phyloP scores from a whole-genome alignment of 1,139 yeast species.

The Saccharomyces pastorianus region DNA sequence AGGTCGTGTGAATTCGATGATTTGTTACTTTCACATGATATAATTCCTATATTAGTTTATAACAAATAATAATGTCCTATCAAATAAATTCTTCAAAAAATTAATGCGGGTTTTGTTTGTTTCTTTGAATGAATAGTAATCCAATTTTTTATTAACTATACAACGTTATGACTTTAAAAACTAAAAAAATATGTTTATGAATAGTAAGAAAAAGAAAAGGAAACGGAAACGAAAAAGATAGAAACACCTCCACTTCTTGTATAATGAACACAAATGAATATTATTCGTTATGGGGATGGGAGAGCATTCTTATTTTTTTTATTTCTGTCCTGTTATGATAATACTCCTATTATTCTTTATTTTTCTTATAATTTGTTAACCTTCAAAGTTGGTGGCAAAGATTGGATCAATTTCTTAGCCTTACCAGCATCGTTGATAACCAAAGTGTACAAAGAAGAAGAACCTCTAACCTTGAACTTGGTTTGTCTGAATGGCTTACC shows the following conservation, averaged over 20 bases:
- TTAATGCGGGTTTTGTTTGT: too few relatives aligned
- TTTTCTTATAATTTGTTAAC: constrained; percentile 53
- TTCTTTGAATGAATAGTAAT: not conserved
- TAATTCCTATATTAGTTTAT: not conserved
- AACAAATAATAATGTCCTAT: not conserved
- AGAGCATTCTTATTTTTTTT: not conserved
- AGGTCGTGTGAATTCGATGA: not conserved
- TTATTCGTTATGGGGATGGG: not conserved
- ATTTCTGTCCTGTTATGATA: not conserved
- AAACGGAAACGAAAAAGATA: not conserved
- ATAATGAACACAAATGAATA: not conserved
- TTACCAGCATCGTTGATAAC: constrained; percentile 92
- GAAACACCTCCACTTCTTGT: not conserved
- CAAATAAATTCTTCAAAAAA: not conserved
- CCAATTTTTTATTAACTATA: not conserved
- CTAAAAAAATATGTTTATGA: not conserved
- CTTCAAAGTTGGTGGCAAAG: constrained; percentile 92
- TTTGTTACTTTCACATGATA: not conserved
- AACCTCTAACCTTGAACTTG: constrained; percentile 98
- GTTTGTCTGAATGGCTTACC: constrained; percentile 88
- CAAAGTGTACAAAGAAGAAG: constrained; percentile 91
- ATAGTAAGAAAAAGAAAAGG: not conserved
- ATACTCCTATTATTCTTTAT: not conserved
- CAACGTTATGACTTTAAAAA: constrained; percentile 1
- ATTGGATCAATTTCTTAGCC: constrained; percentile 97